phyloP scores from a whole-genome alignment of 768 basidiomycete genomes.

The Boletus rubropictus region DNA sequence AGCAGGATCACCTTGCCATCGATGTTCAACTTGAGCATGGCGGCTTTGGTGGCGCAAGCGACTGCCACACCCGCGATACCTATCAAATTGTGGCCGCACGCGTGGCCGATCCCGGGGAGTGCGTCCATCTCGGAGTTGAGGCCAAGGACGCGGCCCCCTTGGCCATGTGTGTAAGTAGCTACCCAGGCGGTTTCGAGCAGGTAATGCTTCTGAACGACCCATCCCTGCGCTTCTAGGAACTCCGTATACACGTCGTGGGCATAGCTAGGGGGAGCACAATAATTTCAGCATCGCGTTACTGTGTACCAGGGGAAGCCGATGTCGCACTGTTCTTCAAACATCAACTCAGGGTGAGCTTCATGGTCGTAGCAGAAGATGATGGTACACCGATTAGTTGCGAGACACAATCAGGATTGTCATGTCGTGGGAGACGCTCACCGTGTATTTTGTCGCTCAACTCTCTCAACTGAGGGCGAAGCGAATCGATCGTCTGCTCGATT shows the following conservation, averaged over 20 bases:
- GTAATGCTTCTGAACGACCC: constrained; percentile 56
- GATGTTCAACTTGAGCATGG: constrained; percentile 55
- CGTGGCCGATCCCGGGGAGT: constrained; percentile 55
- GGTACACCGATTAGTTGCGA: background rate
- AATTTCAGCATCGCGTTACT: constrained; percentile 1
- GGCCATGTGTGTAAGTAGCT: constrained; percentile 60
- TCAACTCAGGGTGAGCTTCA: constrained; percentile 67
- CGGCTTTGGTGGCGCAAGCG: constrained; percentile 61
- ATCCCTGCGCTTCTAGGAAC: constrained; percentile 64
- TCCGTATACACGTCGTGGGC: constrained; percentile 65
- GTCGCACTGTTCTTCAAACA: constrained; percentile 59
- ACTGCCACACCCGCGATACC: constrained; percentile 71
- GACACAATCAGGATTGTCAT: background rate
- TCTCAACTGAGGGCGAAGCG: constrained; percentile 51
- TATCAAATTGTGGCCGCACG: constrained; percentile 81
- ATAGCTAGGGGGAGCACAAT: constrained; percentile 37
- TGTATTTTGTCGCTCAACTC: constrained; percentile 70
- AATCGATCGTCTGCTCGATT: constrained; percentile 51
- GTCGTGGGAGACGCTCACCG: constrained; percentile 32
- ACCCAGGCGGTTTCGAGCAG: constrained; percentile 72
- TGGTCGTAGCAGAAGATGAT: background rate
- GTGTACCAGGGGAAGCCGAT: background rate
- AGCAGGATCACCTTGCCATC: constrained; percentile 65
- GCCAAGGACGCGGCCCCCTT: constrained; percentile 65
- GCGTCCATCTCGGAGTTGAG: constrained; percentile 78